These are phyloP conservation scores for Gnetum montanum DNA, from an alignment of 75 land plant genomes.

Conservation along the genomic window DNA sequence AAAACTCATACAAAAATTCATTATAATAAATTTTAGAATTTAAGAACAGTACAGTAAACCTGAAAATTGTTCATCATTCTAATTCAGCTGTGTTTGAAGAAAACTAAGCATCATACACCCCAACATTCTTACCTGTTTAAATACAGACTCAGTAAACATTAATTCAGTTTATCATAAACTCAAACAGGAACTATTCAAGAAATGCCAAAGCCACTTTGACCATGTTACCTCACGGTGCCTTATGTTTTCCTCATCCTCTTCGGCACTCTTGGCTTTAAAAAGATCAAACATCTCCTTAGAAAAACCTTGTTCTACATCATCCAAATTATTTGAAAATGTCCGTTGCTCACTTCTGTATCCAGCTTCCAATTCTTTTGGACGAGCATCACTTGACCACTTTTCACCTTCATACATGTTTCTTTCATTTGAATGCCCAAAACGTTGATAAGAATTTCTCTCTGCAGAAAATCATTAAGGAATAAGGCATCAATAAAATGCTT, in stretches of 20 bases:
- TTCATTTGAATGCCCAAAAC: slow-evolving; percentile 25
- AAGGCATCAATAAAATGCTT: slow-evolving; percentile 27
- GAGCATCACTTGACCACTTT: slow-evolving; percentile 39
- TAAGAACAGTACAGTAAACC: no score
- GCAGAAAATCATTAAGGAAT: no score
- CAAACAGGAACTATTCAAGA: slow-evolving; percentile 2
- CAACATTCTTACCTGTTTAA: background rate
- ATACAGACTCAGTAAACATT: background rate
- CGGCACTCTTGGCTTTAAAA: slow-evolving; percentile 53
- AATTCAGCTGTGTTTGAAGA: background rate
- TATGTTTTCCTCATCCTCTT: slow-evolving; percentile 84
- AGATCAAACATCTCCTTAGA: slow-evolving; percentile 73
- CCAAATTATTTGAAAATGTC: slow-evolving; percentile 35
- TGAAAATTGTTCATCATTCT: background rate
- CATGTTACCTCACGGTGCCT: slow-evolving; percentile 92
- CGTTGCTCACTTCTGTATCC: slow-evolving; percentile 32
- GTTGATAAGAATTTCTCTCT: slow-evolving; percentile 22
- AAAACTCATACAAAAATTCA: no score
- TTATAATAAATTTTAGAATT: no score
- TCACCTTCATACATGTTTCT: slow-evolving; percentile 17
- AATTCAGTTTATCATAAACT: background rate
- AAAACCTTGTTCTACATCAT: slow-evolving; percentile 73
- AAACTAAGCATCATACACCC: background rate
- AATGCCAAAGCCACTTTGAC: no score
- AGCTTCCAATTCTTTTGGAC: slow-evolving; percentile 26